Evolutionary conservation across 257 asterid species (phyloP), one percentile per base, ranked within the genome.

Genomic region (Nicotiana undulata): DNA sequence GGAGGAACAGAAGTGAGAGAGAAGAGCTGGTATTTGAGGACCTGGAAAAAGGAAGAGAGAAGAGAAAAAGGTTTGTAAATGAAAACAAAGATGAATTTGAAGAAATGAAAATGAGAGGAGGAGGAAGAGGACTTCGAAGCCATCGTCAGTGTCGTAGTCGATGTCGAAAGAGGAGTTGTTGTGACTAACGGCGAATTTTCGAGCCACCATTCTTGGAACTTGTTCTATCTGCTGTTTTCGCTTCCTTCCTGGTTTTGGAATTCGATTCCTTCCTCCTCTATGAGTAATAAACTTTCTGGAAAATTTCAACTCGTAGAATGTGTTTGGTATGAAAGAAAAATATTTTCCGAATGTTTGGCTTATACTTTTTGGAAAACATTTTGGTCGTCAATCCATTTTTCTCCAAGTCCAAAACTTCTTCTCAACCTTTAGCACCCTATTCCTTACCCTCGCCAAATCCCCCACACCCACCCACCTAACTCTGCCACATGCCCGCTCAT

Each of bases 1-100:
- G 99, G 99, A 83, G 95, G 97, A 63, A 95, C 80, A 22, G 92
- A 92, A 56, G 99, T 93, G 79, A 95, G 91, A 60, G 98, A 95
- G 90, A 92, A 95, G 29, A 95, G 91, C 93, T 95, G 98, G 88
- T 90, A 91, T 67, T 95, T 85, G 85, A 95, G 88, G 56, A 93
- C 97, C 98, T 93, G 93, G 46, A 88, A 84, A 63, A 81, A 82
- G 75, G 79, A 63, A 15, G 37, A 44, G 76, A 77, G 52, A 52
- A 79, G 58, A 84, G 12, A 16, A 11, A 81, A 83, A 29, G 58
- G 75, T 74, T 40, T 83, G 85, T 78, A 74, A 80, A 75, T 34
- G 76, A 16, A n/a, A 85, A 63, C 53, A 26, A 52, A 13, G 32
- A 75, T 56, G 80, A 65, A 24, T 60, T 37, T 20, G 40, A 17